Evolutionary conservation across 192 early-diverging fungal species (phyloP).

Genomic region (Backusella parvicylindrica): DNA sequence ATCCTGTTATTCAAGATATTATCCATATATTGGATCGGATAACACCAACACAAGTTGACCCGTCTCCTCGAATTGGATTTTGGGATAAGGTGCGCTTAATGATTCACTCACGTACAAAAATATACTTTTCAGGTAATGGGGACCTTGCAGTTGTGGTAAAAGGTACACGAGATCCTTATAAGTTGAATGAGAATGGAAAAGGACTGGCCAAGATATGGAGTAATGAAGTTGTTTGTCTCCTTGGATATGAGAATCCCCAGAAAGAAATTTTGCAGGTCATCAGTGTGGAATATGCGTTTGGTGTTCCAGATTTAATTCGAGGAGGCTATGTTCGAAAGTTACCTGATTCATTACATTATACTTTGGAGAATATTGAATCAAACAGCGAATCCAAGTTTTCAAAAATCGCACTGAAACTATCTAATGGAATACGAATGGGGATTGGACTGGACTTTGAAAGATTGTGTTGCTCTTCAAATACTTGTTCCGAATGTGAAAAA

Average conservation of each 20-base stretch:
- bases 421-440: constrained; percentile 31
- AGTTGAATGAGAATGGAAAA: constrained; percentile 16
- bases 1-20: constrained; percentile 31
- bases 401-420: constrained; percentile 27
- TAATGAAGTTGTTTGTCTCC: constrained; percentile 14
- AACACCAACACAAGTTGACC: constrained; percentile 22
- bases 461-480: background rate
- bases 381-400: constrained; percentile 2
- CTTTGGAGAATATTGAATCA: background rate
- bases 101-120: constrained; percentile 22
- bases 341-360: background rate
- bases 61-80: constrained; percentile 28
- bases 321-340: background rate
- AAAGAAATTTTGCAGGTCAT: constrained; percentile 34
- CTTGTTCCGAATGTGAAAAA: background rate
- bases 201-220: constrained; percentile 35
- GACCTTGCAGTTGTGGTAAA: constrained; percentile 30
- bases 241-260: constrained; percentile 34
- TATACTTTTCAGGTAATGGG: constrained; percentile 20
- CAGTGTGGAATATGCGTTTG: constrained; percentile 30
- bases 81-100: constrained; percentile 35
- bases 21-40: constrained; percentile 25
- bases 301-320: constrained; percentile 30
- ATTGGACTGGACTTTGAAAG: constrained; percentile 36
- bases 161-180: constrained; percentile 33